A percentile compares a stretch with the other conserved stretches of the same genome.
These are phyloP conservation scores for Lodderomyces theae DNA, from an alignment of 1,139 yeast genomes.

Conservation along the genomic window DNA sequence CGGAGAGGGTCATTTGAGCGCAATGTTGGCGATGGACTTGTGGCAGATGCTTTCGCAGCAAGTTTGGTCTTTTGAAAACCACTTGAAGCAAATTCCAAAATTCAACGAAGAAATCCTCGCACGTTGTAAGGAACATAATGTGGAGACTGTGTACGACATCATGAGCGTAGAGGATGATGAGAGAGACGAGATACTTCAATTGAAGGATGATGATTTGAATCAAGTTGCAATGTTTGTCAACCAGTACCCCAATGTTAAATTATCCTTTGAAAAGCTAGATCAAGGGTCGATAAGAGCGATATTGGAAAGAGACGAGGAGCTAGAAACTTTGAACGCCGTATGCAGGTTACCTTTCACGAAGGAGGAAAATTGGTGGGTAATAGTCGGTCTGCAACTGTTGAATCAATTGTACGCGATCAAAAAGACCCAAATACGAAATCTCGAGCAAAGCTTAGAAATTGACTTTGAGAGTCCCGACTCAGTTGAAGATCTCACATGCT, in stretches of 20 bases:
- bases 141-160: slow-evolving; percentile 77
- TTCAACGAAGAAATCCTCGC: slow-evolving; percentile 51
- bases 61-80: slow-evolving; percentile 77
- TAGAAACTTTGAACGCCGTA: slow-evolving; percentile 62
- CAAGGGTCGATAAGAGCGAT: slow-evolving; percentile 17
- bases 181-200: slow-evolving; percentile 59
- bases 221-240: slow-evolving; percentile 86
- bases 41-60: slow-evolving; percentile 89
- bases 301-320: slow-evolving; percentile 73
- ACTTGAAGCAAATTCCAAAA: slow-evolving; percentile 79
- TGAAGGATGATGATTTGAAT: slow-evolving; percentile 49
- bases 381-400: slow-evolving; percentile 63
- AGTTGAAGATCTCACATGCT: slow-evolving; percentile 62
- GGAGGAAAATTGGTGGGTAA: slow-evolving; percentile 86
- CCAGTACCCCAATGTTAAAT: slow-evolving; percentile 81
- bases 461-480: slow-evolving; percentile 56
- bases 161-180: slow-evolving; percentile 83
- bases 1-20: slow-evolving; percentile 76
- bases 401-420: slow-evolving; percentile 73
- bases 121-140: slow-evolving; percentile 55
- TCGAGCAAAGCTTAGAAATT: slow-evolving; percentile 51
- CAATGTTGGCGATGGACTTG: slow-evolving; percentile 81
- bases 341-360: slow-evolving; percentile 55
- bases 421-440: slow-evolving; percentile 55
- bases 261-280: slow-evolving; percentile 47